These are phyloP conservation scores for Botryotinia calthae DNA, from an alignment of 2,329 filamentous ascomycete genomes.

Conservation along the genomic window DNA sequence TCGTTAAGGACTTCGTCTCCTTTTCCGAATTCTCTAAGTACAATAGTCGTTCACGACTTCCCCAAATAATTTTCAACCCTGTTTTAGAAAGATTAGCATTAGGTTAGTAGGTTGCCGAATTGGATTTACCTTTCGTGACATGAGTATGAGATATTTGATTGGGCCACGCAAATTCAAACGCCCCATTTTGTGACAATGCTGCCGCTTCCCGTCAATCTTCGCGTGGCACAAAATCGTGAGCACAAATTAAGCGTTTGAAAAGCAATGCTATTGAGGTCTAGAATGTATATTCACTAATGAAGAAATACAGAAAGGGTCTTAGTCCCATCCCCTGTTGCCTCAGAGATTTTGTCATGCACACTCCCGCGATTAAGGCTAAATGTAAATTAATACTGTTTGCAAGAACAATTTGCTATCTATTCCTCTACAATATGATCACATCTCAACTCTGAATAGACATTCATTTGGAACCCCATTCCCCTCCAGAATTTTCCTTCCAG, in stretches of 20 bases:
- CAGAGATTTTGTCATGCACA: background rate
- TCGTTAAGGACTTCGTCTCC: background rate
- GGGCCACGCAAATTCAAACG: background rate
- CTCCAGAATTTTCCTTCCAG: background rate
- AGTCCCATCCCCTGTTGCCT: background rate
- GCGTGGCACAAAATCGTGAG: background rate
- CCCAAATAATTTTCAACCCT: background rate
- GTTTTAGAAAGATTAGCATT: background rate
- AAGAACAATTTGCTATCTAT: background rate
- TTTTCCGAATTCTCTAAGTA: background rate
- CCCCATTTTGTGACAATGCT: background rate
- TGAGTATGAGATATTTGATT: background rate
- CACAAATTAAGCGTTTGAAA: rapidly evolving
- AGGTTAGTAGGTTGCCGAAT: background rate
- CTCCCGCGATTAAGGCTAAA: background rate
- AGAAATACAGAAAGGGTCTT: rapidly evolving
- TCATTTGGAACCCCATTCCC: background rate
- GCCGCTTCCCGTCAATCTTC: background rate
- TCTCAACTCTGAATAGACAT: background rate
- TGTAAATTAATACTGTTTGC: background rate
- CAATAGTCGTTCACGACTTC: background rate
- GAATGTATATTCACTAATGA: background rate
- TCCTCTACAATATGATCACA: background rate
- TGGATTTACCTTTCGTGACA: background rate
- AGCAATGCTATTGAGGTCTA: background rate